phyloP scores from a whole-genome alignment of 2,329 filamentous ascomycete species.

The Colletotrichum spinosum region DNA sequence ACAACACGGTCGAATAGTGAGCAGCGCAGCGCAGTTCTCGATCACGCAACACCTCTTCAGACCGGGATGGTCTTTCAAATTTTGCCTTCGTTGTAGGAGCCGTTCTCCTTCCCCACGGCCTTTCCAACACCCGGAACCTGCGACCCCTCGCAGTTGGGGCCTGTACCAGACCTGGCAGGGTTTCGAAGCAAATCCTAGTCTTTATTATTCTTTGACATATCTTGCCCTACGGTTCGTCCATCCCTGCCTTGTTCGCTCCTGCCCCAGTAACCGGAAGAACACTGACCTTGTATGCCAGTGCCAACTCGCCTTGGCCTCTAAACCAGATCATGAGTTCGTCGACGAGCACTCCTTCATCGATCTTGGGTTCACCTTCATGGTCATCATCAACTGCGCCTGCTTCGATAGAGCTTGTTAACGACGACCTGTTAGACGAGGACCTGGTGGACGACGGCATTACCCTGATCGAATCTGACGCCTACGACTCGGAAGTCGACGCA shows the following conservation, averaged over 20 bases:
- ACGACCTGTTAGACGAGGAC: not conserved
- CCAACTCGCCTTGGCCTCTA: constrained; percentile 27
- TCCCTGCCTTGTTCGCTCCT: not conserved
- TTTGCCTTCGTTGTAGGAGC: constrained; percentile 26
- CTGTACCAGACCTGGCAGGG: not conserved
- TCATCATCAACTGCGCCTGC: constrained; percentile 13
- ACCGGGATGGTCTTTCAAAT: constrained; percentile 29
- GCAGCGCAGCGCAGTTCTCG: not conserved
- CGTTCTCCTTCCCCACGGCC: constrained; percentile 15
- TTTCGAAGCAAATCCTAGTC: constrained; percentile 11
- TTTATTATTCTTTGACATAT: constrained; percentile 1
- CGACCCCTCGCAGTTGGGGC: not conserved
- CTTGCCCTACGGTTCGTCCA: constrained; percentile 27
- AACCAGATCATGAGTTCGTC: constrained; percentile 33
- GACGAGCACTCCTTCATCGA: no score
- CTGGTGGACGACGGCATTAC: no score
- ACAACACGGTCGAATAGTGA: not conserved
- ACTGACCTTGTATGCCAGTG: constrained; percentile 18
- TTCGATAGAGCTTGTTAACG: not conserved
- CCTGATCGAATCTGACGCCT: constrained; percentile 4
- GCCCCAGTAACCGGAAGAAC: not conserved
- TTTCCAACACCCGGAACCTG: constrained; percentile 13
- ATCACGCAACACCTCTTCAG: not conserved
- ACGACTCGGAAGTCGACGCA: constrained; percentile 27
- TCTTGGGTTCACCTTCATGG: constrained; percentile 7